Evolutionary conservation across 1,139 yeast species (phyloP), one percentile per base, ranked within the genome.

Genomic region (Meyerozyma sp.): DNA sequence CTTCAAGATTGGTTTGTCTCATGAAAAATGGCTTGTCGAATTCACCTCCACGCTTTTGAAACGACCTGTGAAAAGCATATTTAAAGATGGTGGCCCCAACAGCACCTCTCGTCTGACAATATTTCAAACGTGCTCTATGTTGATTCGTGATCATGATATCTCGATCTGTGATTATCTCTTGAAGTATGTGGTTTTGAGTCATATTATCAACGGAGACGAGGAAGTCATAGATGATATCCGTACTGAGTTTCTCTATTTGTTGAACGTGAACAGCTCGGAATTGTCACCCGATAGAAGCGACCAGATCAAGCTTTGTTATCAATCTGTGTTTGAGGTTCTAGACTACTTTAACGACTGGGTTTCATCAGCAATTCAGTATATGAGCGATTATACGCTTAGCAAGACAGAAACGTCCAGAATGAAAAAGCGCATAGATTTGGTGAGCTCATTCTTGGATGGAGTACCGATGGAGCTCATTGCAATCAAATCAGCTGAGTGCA

Each of bases 311-410:
- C 69, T 79, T 42, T 83, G 89, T 49, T 84, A 81, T 54, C 85
- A 85, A 48, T 72, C 89, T 0, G 76, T 91, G 0, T 88, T 93
- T 55, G 79, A 82, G 29, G 81, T 91, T 3, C 66, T 91, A 34
- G 98, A 94, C 56, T 90, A 91, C 57, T 78, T 91, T 47, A 81
- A 83, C 48, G 88, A 86, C 51, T 90, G 97, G 96, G 57, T 59
- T 10, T 69, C 77, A 1, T 58, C 65, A 3, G 70, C 73, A 3
- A 61, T 68, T 0, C 70, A 68, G 36, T 55, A 55, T 39, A 39
- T 61, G 26, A 63, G 57, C 46, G 65, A 63, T 28, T 47, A 53
- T 14, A 43, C 49, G 5, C 41, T 58, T 5, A 49, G 60, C 10
- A 52, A 54, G 32, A 38, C 52, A 0, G 68, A 60, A 6, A 38